Base-by-base conservation (phyloP, 345 rosid species). In the Pugionium dolabratum region DNA sequence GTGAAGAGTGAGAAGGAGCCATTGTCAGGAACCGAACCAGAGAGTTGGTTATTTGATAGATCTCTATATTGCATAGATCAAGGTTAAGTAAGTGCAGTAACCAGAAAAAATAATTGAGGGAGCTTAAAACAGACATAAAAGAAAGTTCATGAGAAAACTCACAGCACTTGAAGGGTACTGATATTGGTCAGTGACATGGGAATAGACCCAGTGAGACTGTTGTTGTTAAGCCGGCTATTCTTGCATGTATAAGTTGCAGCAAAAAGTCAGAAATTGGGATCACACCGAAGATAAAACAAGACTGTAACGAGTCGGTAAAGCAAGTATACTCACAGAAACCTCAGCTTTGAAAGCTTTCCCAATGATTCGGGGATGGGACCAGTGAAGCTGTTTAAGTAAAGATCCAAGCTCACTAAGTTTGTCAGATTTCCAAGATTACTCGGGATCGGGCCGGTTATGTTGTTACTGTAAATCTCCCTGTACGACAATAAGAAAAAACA, bases 1-100 rank as follows among this genome's bases (percentile, higher is more conserved):
- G 99, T 94, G 79, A 94, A 94, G 46, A 90, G 80, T 61, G 99
- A 94, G 81, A 94, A 94, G 51, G 99, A 94, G 62, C 99, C 99
- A 81, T 84, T 91, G 74, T 94, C 99, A 52, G 99, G 99, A 67
- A 94, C 97, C 45, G 72, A 86, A 48, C 99, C 97, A 30, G 97
- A 88, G 34, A 94, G 97, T 45, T 4, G 82, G 64, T 94, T 94
- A 79, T 91, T 94, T 52, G 97, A 94, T 40, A 94, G 86, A 86
- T 91, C 99, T 86, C 97, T 94, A 78, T 66, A 64, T 63, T 57
- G 30, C 58, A 74, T 26, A 36, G 27, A 63, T 48, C 76, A 77
- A 49, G 7, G 18, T 10, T 51, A 65, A 6, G 32, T 5, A 41
- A 5, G 18, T 18, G 18, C 9, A 32, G 41, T 11, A 72, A 28